Base-by-base conservation (phyloP, 768 basidiomycete species). In the Cystoderma amianthinum region DNA sequence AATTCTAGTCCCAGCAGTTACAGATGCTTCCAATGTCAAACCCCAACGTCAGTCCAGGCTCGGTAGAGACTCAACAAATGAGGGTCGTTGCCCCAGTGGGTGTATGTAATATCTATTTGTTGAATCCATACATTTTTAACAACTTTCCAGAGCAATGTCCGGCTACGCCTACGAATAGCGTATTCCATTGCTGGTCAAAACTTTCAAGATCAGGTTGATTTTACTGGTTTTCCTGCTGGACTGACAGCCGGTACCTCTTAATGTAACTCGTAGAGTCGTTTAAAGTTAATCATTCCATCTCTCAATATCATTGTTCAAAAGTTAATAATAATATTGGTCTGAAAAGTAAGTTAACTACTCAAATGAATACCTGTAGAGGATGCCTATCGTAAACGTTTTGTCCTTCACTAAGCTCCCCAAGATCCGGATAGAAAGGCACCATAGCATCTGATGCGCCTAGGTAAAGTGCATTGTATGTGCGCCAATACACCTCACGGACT, bases 1-100 rank as follows among this genome's bases (percentile, higher is more conserved):
- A 22, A 43, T 35, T 43, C 2, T 54, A 98, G 91, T 88, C 93
- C 0, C 94, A 96, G 63, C 93, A 96, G 58, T 61, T 99, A 42
- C 94, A 97, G 60, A 99, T 99, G 95, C 71, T 92, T 43, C 91
- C 95, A 4, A 97, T 98, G 86, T 92, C 92, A 4, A 92, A 83
- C 59, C 71, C 83, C 9, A 83, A 78, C 39, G 72, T 99, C 32
- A 65, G 63, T 23, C 82, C 89, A 0, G 90, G 92, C 1, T 65
- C 79, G 6, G 75, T 78, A 12, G 95, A 98, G 60, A 95, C 93
- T 7, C 96, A 98, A 57, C 91, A 95, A 57, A 85, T 99, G 87
- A 78, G 92, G 7, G 80, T 99, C 28, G 71, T 88, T 20, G 90
- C 92, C 9, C 92, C 91, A 2, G 72, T 74, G 5, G 93, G 93